Percentiles rank a stretch among this genome's conserved stretches.
phyloP scores from a whole-genome alignment of 2,329 filamentous ascomycete genomes.

The Nemania sp. region DNA sequence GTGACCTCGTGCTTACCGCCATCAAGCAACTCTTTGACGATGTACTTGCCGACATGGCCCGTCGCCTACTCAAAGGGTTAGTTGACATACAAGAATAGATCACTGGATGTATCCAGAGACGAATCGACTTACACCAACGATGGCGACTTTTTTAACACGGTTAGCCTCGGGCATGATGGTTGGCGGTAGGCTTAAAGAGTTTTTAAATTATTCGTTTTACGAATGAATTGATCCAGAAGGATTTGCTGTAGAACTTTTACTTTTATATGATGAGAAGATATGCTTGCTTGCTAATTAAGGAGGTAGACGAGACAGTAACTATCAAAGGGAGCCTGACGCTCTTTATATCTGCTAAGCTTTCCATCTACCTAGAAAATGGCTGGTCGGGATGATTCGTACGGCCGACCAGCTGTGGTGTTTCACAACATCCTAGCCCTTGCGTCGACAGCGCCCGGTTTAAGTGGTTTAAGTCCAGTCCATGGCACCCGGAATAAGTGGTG shows the following conservation, averaged over 20 bases:
- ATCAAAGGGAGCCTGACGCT: neutral
- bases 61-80: constrained; percentile 52
- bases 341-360: constrained; percentile 12
- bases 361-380: neutral
- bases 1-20: constrained; percentile 64
- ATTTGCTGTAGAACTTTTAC: neutral
- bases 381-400: neutral
- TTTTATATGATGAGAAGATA: neutral
- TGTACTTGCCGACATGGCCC: constrained; percentile 56
- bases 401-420: neutral
- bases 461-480: no score
- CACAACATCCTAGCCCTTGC: no score
- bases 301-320: neutral
- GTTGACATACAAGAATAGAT: constrained; percentile 16
- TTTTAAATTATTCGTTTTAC: neutral
- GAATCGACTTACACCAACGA: constrained; percentile 59
- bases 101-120: neutral
- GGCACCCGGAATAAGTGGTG: neutral
- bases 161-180: constrained; percentile 46
- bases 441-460: no score
- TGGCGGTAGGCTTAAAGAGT: neutral
- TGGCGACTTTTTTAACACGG: constrained; percentile 58
- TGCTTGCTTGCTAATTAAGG: neutral
- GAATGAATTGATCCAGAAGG: neutral
- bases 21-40: constrained; percentile 57